phyloP scores from a whole-genome alignment of 1,284 basidiomycete genomes.

The Ganoderma leucocontextum region DNA sequence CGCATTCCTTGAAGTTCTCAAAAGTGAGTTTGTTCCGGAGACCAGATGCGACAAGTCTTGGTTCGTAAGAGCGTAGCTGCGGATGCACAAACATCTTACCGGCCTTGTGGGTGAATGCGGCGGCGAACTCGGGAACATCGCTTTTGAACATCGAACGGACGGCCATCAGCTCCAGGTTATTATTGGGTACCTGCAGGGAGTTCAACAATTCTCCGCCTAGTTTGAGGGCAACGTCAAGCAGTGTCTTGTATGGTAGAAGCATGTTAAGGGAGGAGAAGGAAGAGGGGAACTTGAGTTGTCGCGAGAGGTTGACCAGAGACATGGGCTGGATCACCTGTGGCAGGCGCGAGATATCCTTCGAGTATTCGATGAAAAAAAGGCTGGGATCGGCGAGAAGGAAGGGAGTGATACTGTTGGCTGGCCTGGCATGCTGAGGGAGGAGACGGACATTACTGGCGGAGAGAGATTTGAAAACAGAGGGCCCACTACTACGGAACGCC shows the following conservation, averaged over 20 bases:
- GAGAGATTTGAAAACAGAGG: conserved; percentile 3
- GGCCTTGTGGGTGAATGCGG: conserved; percentile 13
- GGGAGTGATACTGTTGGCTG: background rate
- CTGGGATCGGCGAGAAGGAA: background rate
- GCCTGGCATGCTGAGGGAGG: conserved; percentile 4
- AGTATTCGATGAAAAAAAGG: conserved; percentile 1
- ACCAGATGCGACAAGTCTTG: conserved; percentile 15
- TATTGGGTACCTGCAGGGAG: conserved; percentile 7
- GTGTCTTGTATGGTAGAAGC: background rate
- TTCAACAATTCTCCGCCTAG: background rate
- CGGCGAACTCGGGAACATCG: conserved; percentile 14
- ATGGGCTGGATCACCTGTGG: background rate
- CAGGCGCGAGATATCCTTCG: background rate
- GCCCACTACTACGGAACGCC: background rate
- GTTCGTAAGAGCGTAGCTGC: conserved; percentile 17
- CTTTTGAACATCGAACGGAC: background rate
- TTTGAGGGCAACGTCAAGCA: background rate
- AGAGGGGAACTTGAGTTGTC: conserved; percentile 6
- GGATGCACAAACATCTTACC: conserved; percentile 17
- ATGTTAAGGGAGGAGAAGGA: background rate
- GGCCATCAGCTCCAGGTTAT: background rate
- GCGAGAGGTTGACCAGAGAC: background rate
- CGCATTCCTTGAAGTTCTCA: conserved; percentile 26
- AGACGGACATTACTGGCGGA: conserved; percentile 11
- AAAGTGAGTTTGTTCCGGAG: conserved; percentile 14